Conservation (phyloP, 108 stramenopile genomes). For the Nannochloropsis granulata region DNA sequence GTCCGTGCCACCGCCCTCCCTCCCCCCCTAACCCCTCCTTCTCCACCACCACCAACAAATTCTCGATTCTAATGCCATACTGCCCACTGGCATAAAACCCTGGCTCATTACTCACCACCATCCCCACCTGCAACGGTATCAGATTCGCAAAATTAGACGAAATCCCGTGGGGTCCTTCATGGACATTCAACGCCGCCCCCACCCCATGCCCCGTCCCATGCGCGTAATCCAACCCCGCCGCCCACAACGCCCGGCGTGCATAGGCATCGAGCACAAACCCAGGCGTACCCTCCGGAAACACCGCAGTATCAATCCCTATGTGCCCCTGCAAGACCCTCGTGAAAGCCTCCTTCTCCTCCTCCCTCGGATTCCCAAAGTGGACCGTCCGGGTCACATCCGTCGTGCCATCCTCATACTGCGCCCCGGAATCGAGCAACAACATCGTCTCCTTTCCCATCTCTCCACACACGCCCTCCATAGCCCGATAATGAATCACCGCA, state of each 20-base stretch:
- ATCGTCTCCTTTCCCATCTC: background rate
- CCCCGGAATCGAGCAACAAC: conserved; percentile 35
- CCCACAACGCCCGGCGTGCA: conserved; percentile 77
- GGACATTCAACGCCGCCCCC: conserved; percentile 88
- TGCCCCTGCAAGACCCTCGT: conserved; percentile 90
- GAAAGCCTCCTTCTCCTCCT: conserved; percentile 54
- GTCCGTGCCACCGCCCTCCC: no score
- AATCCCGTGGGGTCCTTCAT: conserved; percentile 74
- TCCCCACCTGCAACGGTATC: conserved; percentile 68
- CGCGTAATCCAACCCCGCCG: conserved; percentile 71
- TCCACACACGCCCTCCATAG: conserved; percentile 10
- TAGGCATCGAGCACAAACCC: conserved; percentile 61
- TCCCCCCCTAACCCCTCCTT: background rate
- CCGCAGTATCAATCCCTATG: conserved; percentile 69
- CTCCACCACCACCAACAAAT: background rate
- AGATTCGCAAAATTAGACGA: conserved; percentile 24
- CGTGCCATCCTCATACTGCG: conserved; percentile 85
- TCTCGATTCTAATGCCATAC: conserved; percentile 89
- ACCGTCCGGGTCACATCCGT: conserved; percentile 92
- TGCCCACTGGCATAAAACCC: conserved; percentile 82
- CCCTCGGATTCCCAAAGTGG: conserved; percentile 73
- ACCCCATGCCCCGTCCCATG: conserved; percentile 98
- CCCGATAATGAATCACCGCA: conserved; percentile 88
- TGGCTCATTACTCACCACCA: conserved; percentile 92
- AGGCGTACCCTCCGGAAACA: conserved; percentile 76